Percentiles rank a stretch among this genome's conserved stretches.
phyloP scores from a whole-genome alignment of 2,329 filamentous ascomycete genomes.

The Dothistroma septosporum region DNA sequence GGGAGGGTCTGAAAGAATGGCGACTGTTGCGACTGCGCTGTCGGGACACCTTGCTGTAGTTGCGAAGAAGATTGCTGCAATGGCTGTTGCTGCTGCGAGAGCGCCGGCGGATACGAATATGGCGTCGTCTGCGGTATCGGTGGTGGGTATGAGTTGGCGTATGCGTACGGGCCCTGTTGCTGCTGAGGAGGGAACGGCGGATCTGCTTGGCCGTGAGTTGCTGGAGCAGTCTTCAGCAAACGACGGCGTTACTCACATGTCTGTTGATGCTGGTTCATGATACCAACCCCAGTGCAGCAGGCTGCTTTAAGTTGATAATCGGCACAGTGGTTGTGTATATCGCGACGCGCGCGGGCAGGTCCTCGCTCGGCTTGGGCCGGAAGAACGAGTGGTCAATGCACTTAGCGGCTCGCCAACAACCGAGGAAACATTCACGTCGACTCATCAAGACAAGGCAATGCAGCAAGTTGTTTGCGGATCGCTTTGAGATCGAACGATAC shows the following conservation, averaged over 20 bases:
- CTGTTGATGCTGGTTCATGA: slow-evolving; percentile 3
- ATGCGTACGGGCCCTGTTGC: slow-evolving; percentile 1
- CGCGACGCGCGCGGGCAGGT: too few species aligned
- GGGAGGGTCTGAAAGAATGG: slow-evolving; percentile 18
- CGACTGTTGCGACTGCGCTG: slow-evolving; percentile 8
- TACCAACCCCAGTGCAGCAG: not conserved
- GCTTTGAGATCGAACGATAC: too few species aligned
- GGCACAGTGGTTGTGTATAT: not conserved
- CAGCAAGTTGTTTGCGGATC: too few species aligned
- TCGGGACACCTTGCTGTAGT: not conserved
- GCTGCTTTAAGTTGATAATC: not conserved
- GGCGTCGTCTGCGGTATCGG: slow-evolving; percentile 1
- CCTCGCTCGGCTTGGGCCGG: too few species aligned
- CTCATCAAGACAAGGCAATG: too few species aligned
- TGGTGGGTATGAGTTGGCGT: slow-evolving; percentile 5
- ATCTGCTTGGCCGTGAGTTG: not conserved
- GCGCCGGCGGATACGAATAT: not conserved
- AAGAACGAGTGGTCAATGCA: too few species aligned
- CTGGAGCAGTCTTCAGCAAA: not conserved
- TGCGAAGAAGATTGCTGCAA: not conserved
- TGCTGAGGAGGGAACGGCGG: slow-evolving; percentile 1
- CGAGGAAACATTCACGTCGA: too few species aligned
- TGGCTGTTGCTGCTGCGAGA: slow-evolving; percentile 8
- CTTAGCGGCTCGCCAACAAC: too few species aligned
- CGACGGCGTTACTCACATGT: not conserved